Evolutionary conservation across 306 rosid genomes (phyloP).

Genomic region (Leucaena leucocephala): DNA sequence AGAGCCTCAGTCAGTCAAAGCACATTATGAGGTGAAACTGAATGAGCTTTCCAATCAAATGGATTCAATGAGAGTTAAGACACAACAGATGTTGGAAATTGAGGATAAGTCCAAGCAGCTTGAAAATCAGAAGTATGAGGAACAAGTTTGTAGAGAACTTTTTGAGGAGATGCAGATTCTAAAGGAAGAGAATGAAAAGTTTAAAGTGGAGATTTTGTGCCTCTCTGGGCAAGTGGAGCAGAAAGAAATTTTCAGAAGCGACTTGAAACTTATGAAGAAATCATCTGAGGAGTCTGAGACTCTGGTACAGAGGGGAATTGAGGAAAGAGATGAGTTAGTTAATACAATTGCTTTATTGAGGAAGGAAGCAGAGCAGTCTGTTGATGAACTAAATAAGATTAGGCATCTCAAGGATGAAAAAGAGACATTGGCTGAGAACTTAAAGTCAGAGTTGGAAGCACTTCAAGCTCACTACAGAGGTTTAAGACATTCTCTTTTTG

Average conservation of each 20-base stretch:
- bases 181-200: conserved; percentile 64
- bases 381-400: conserved; percentile 55
- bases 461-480: conserved; percentile 58
- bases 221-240: conserved; percentile 53
- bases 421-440: conserved; percentile 43
- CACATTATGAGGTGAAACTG: conserved; percentile 55
- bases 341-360: conserved; percentile 54
- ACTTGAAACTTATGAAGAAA: conserved; percentile 61
- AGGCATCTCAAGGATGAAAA: conserved; percentile 61
- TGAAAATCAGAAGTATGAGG: conserved; percentile 52
- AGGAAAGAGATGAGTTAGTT: conserved; percentile 65
- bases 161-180: conserved; percentile 54
- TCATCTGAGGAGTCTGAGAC: conserved; percentile 58
- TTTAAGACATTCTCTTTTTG: conserved; percentile 55
- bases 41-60: conserved; percentile 55
- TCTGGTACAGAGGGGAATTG: conserved; percentile 43
- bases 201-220: conserved; percentile 51
- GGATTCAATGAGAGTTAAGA: conserved; percentile 52
- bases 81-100: conserved; percentile 63
- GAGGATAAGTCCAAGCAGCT: conserved; percentile 63
- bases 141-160: conserved; percentile 49
- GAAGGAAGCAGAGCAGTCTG: conserved; percentile 66
- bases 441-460: conserved; percentile 64
- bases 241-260: conserved; percentile 47
- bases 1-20: conserved; percentile 60